phyloP scores from a whole-genome alignment of 2,329 filamentous ascomycete genomes.

The Pochonia chlamydosporia region DNA sequence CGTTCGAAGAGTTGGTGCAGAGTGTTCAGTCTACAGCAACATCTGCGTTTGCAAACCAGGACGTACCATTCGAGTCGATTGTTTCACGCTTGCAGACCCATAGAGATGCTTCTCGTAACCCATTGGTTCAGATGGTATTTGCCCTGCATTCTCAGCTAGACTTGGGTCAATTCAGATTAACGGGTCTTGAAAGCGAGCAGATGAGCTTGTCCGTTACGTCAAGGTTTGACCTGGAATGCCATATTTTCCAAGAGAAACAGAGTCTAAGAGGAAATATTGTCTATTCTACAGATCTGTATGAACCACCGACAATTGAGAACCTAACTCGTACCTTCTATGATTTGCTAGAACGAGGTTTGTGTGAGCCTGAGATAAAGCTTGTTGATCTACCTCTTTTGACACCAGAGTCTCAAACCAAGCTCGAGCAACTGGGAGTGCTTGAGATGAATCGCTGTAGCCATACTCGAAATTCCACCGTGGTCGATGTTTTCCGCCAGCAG shows the following conservation, averaged over 20 bases:
- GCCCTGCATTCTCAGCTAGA: conserved; percentile 16
- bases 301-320: conserved; percentile 13
- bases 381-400: conserved; percentile 5
- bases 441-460: conserved; percentile 11
- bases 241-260: conserved; percentile 13
- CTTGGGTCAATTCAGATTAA: conserved; percentile 12
- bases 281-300: conserved; percentile 17
- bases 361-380: conserved; percentile 8
- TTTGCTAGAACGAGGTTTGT: conserved; percentile 13
- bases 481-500: conserved; percentile 19
- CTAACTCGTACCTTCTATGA: conserved; percentile 12
- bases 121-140: conserved; percentile 14
- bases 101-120: conserved; percentile 13
- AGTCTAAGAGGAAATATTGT: conserved; percentile 9
- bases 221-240: conserved; percentile 19
- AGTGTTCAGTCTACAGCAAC: too few relatives aligned
- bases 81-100: conserved; percentile 9
- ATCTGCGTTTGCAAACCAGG: conserved; percentile 14
- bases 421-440: conserved; percentile 14
- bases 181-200: conserved; percentile 11
- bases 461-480: conserved; percentile 14
- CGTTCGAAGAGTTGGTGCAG: too few relatives aligned
- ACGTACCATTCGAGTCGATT: conserved; percentile 15
- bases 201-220: conserved; percentile 7
- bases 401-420: not conserved